Conservation (phyloP, 2,329 filamentous ascomycete species). For the Fonsecaea nubica region DNA sequence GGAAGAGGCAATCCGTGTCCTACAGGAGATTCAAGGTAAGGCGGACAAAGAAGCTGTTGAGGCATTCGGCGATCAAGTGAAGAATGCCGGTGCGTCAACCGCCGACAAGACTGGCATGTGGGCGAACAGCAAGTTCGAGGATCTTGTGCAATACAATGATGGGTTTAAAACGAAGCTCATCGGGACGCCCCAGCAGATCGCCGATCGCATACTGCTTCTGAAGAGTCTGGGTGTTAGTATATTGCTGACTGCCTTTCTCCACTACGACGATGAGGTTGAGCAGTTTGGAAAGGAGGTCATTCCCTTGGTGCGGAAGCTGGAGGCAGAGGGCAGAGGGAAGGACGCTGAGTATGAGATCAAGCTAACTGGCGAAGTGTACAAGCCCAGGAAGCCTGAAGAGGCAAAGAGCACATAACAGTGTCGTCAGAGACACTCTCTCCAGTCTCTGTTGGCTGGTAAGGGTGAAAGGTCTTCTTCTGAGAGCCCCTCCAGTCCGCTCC, state of each 20-base stretch:
- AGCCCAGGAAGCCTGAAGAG: conserved; percentile 13
- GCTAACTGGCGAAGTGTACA: conserved; percentile 57
- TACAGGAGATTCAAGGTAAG: conserved; percentile 61
- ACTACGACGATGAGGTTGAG: conserved; percentile 62
- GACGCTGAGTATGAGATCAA: conserved; percentile 55
- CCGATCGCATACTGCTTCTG: conserved; percentile 71
- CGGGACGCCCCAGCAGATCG: conserved; percentile 68
- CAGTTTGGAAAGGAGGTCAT: conserved; percentile 56
- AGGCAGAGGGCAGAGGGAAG: conserved; percentile 57
- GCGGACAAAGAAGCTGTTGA: conserved; percentile 59
- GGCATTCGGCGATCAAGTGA: conserved; percentile 57
- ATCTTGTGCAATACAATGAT: conserved; percentile 63
- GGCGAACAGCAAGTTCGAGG: conserved; percentile 60
- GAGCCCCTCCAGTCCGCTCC: not conserved
- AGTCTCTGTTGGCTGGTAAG: not conserved
- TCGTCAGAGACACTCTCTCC: not conserved
- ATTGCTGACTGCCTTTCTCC: conserved; percentile 57
- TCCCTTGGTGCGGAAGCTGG: conserved; percentile 56
- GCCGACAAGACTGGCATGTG: conserved; percentile 60
- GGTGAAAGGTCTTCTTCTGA: not conserved
- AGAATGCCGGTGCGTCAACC: conserved; percentile 58
- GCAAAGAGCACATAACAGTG: not conserved
- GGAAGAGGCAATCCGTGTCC: conserved; percentile 59
- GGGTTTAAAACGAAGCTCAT: conserved; percentile 64
- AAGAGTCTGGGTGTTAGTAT: conserved; percentile 51